These are phyloP conservation scores for Fusarium foetens DNA, from an alignment of 2,329 filamentous ascomycete species.

Conservation along the genomic window DNA sequence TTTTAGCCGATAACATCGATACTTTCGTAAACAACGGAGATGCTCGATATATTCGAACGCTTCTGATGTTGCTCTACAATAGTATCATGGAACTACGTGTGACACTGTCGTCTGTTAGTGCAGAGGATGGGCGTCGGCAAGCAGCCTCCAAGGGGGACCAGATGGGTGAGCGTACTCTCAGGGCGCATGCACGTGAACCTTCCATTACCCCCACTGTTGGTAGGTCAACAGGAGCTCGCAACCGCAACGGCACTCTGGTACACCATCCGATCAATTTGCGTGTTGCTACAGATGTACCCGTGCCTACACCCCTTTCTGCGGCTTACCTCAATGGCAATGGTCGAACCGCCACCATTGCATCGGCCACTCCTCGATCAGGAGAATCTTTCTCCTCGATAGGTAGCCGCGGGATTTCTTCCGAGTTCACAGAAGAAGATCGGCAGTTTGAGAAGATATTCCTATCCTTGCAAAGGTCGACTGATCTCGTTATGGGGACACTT, in stretches of 20 bases:
- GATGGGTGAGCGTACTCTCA: slow-evolving; percentile 59
- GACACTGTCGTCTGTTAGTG: slow-evolving; percentile 55
- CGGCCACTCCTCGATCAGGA: slow-evolving; percentile 81
- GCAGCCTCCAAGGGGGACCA: slow-evolving; percentile 27
- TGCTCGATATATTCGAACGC: slow-evolving; percentile 72
- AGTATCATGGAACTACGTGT: slow-evolving; percentile 74
- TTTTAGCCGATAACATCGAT: slow-evolving; percentile 70
- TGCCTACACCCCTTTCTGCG: slow-evolving; percentile 47
- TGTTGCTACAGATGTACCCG: slow-evolving; percentile 65
- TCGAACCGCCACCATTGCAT: slow-evolving; percentile 64
- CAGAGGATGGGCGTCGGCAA: slow-evolving; percentile 39
- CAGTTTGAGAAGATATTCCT: slow-evolving; percentile 86
- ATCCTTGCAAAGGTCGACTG: slow-evolving; percentile 77
- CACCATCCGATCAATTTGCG: slow-evolving; percentile 64
- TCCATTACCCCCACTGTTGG: slow-evolving; percentile 65
- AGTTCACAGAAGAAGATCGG: slow-evolving; percentile 79
- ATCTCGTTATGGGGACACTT: slow-evolving; percentile 76
- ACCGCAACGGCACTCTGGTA: slow-evolving; percentile 52
- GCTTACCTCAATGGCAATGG: slow-evolving; percentile 60
- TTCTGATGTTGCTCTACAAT: slow-evolving; percentile 72
- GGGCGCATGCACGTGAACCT: slow-evolving; percentile 61
- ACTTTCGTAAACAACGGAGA: slow-evolving; percentile 73
- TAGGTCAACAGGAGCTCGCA: slow-evolving; percentile 51
- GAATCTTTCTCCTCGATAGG: slow-evolving; percentile 77
- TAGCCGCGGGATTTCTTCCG: slow-evolving; percentile 59